Percentiles rank a stretch among this genome's conserved stretches.
phyloP scores from a whole-genome alignment of 768 basidiomycete genomes.

The Xerocomellus amylosporus region DNA sequence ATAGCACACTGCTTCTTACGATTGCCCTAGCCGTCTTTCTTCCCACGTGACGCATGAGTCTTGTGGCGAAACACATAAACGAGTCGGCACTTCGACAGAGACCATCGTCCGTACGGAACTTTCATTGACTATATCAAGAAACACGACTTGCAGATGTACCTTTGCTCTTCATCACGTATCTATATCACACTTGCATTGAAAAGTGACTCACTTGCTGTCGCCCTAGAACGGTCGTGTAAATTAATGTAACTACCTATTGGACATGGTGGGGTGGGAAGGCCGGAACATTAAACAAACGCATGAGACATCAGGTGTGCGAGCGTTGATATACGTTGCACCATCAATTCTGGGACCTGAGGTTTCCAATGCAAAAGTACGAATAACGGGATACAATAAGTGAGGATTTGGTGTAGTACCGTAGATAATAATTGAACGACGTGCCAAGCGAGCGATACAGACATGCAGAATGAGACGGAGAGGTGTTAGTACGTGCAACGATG shows the following conservation, averaged over 20 bases:
- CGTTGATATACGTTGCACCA: background rate
- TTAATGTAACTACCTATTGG: constrained; percentile 31
- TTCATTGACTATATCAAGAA: constrained; percentile 16
- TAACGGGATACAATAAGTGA: constrained; percentile 30
- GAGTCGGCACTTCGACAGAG: background rate
- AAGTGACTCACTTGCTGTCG: constrained; percentile 17
- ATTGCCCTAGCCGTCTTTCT: constrained; percentile 52
- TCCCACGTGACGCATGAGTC: constrained; percentile 44
- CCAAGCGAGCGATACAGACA: constrained; percentile 16
- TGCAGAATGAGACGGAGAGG: constrained; percentile 5
- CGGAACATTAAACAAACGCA: background rate
- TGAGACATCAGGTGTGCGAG: background rate
- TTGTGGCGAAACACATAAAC: constrained; percentile 1
- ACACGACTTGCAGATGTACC: constrained; percentile 24
- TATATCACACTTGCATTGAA: constrained; percentile 30
- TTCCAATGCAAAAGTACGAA: constrained; percentile 6
- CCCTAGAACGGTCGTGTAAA: constrained; percentile 21
- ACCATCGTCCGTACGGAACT: constrained; percentile 11
- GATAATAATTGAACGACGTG: constrained; percentile 9
- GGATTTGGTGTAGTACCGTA: constrained; percentile 7
- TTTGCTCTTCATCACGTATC: constrained; percentile 28
- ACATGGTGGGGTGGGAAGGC: background rate
- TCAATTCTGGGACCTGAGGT: constrained; percentile 12
- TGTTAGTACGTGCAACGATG: constrained; percentile 13
- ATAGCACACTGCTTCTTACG: constrained; percentile 5